Evolutionary conservation across 1,284 basidiomycete genomes (phyloP).

Genomic region (Cutaneotrichosporon curvatum): DNA sequence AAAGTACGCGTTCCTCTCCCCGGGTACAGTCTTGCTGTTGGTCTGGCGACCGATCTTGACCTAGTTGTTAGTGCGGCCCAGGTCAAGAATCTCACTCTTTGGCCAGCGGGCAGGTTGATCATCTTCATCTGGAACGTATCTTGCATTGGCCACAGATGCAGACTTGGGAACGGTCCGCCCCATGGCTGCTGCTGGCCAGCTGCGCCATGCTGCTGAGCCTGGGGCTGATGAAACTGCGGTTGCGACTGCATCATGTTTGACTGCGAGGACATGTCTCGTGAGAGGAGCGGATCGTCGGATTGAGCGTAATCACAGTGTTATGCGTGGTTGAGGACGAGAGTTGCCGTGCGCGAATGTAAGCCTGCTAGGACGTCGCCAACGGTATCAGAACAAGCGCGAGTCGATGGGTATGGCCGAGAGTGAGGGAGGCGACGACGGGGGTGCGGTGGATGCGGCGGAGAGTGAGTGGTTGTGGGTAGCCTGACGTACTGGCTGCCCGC

Average conservation of each 20-base stretch:
- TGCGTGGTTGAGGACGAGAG: no score
- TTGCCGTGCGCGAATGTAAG: no score
- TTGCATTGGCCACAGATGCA: conserved; percentile 91
- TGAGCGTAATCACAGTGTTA: no score
- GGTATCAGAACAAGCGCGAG: no score
- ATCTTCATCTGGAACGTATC: conserved; percentile 95
- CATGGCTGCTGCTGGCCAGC: conserved; percentile 23
- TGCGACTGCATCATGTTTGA: conserved; percentile 1
- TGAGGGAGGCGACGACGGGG: no score
- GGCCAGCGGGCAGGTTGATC: conserved; percentile 64
- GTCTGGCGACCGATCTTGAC: conserved; percentile 97
- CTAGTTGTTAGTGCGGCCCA: conserved; percentile 17
- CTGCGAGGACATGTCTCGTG: neutral
- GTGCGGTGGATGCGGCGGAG: no score
- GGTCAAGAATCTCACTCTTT: conserved; percentile 23
- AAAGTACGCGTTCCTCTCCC: conserved; percentile 92
- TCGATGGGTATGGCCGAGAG: no score
- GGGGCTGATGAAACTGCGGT: no score
- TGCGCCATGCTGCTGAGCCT: neutral
- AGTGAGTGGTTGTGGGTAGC: no score
- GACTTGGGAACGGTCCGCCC: conserved; percentile 48
- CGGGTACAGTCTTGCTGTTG: conserved; percentile 90
- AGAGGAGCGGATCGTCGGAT: neutral
- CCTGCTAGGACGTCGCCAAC: no score
- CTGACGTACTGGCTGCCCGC: no score